Percentiles rank a stretch among this genome's conserved stretches.
Conservation (phyloP, 495 filamentous ascomycete genomes). For the Clavariopsis aquatica region DNA sequence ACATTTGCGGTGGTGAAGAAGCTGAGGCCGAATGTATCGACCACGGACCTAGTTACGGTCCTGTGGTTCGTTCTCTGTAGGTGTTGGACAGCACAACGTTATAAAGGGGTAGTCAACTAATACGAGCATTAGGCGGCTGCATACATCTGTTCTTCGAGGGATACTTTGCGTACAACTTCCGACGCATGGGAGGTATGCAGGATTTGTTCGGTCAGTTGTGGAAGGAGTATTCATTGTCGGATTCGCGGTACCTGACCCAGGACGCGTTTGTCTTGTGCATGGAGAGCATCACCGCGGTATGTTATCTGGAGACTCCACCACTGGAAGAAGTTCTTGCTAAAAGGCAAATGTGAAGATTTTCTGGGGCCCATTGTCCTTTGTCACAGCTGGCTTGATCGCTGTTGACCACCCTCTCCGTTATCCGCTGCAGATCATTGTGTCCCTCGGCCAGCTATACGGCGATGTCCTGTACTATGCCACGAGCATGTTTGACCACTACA, state of each 20-base stretch:
- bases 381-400: slow-evolving; percentile 62
- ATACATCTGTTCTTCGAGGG: slow-evolving; percentile 83
- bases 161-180: slow-evolving; percentile 73
- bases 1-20: slow-evolving; percentile 51
- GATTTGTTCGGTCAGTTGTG: slow-evolving; percentile 76
- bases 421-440: slow-evolving; percentile 69
- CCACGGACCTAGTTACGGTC: slow-evolving; percentile 56
- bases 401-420: slow-evolving; percentile 63
- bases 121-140: slow-evolving; percentile 53
- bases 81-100: slow-evolving; percentile 31
- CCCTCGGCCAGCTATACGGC: slow-evolving; percentile 81
- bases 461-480: slow-evolving; percentile 85
- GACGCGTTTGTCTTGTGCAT: slow-evolving; percentile 82
- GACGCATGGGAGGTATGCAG: slow-evolving; percentile 57
- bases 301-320: slow-evolving; percentile 38
- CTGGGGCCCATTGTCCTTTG: slow-evolving; percentile 82
- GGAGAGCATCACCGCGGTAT: slow-evolving; percentile 77
- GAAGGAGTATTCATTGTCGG: slow-evolving; percentile 85
- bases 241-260: slow-evolving; percentile 77
- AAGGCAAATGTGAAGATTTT: slow-evolving; percentile 55
- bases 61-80: slow-evolving; percentile 64
- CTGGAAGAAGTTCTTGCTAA: too few relatives aligned
- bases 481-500: slow-evolving; percentile 66
- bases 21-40: slow-evolving; percentile 47
- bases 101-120: slow-evolving; percentile 11